Base-by-base conservation (phyloP, 2,329 filamentous ascomycete genomes). In the Coccinonectria pachysandricola region DNA sequence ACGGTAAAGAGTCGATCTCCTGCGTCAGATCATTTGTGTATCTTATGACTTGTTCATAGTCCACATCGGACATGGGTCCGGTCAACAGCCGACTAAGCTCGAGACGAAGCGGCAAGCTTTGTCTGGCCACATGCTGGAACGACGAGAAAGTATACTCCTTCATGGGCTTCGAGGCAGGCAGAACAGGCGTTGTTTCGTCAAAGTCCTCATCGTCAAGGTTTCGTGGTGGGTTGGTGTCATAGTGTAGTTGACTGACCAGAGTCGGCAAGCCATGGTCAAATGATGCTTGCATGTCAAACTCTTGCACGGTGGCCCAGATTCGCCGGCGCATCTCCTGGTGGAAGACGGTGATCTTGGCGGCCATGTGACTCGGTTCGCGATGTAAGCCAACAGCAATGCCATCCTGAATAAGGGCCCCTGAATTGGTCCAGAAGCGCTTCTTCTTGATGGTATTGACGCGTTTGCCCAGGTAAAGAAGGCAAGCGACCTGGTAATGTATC, bases 371-470 rank as follows among this genome's bases (percentile, higher is more conserved):
- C 3, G 70, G 69, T 42, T 75, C 71, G 11, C 67, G 65, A 39
- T 76, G 71, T 23, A 76, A 55, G 10, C 70, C 71, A 15, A 75
- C 64, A 2, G 65, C 64, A 31, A 75, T 65, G 28, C 65, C 69
- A 26, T 75, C 66, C 24, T 70, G 68, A 9, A 73, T 62, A 30
- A 75, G 54, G 5, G 63, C 57, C 1, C 71, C 69, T 1, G 71
- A 59, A 19, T 62, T 59, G 10, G 67, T 71, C 71, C 71, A 75
- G 48, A 71, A 75, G 8, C 68, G 60, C 59, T 75, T 75, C 61
- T 75, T 75, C 56, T 75, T 73, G 37, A 75, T 64, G 3, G 65
- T 69, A 49, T 76, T 76, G 36, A 75, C 65, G 15, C 68, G 59
- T 56, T 75, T 75, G 21, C 66, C 68, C 3, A 75, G 60, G 36